Conservation (phyloP, 768 basidiomycete genomes). For the Tephrocybe sp. region DNA sequence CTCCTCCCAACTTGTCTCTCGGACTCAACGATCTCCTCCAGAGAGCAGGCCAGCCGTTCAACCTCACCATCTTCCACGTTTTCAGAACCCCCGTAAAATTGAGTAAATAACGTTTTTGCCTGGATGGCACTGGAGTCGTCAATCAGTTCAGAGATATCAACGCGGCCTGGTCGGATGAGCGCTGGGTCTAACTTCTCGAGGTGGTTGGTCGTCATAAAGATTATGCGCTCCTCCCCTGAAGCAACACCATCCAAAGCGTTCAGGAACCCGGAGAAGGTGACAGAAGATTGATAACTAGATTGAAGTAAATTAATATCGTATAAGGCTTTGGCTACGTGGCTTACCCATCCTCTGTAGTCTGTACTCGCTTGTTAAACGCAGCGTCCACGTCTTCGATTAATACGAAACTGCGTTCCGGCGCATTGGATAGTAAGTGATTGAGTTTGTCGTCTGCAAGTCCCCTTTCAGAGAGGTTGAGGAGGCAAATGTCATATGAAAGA, state of each 20-base stretch:
- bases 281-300: conserved; percentile 83
- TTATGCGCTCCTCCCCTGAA: conserved; percentile 95
- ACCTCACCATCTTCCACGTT: conserved; percentile 31
- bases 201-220: conserved; percentile 99
- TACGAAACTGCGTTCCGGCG: conserved; percentile 90
- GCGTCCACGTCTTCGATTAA: conserved; percentile 97
- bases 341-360: conserved; percentile 90
- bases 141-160: conserved; percentile 81
- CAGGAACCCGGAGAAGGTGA: conserved; percentile 96
- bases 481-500: conserved; percentile 91
- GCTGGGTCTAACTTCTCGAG: conserved; percentile 86
- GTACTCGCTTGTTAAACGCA: conserved; percentile 91
- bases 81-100: conserved; percentile 71
- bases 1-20: conserved; percentile 51
- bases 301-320: background rate
- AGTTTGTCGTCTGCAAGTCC: conserved; percentile 97
- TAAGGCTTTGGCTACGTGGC: conserved; percentile 18
- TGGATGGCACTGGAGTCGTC: conserved; percentile 87
- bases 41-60: conserved; percentile 42
- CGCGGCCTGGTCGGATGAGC: conserved; percentile 92
- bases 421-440: conserved; percentile 88
- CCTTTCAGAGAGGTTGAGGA: conserved; percentile 93
- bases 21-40: conserved; percentile 52
- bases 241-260: conserved; percentile 98
- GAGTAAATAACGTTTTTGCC: conserved; percentile 71